Percentiles rank a stretch among this genome's conserved stretches.
Conservation (phyloP, 2,329 filamentous ascomycete genomes). For the Plenodomus lindquistii region DNA sequence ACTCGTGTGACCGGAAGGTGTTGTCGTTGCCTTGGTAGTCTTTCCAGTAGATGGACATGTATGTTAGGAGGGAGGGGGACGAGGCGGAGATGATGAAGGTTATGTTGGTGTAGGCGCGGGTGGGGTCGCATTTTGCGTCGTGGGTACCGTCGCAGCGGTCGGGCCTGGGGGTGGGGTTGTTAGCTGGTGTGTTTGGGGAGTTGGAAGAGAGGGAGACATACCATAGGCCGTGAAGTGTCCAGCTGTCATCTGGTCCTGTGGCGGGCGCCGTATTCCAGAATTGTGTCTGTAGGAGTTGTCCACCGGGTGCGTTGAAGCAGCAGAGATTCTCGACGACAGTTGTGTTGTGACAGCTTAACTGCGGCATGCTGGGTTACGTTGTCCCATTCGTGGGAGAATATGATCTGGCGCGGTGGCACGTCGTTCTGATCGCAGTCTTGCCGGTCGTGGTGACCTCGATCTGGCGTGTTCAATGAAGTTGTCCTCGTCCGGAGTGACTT, state of each 20-base stretch:
- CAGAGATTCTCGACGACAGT: conserved; percentile 66
- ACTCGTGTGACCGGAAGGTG: conserved; percentile 71
- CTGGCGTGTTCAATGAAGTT: too few relatives aligned
- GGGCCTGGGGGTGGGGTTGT: conserved; percentile 38
- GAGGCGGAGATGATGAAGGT: conserved; percentile 61
- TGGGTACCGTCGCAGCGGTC: conserved; percentile 70
- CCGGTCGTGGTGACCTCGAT: too few relatives aligned
- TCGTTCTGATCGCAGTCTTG: too few relatives aligned
- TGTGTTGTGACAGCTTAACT: conserved; percentile 67
- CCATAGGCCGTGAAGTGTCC: conserved; percentile 76
- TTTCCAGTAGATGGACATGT: conserved; percentile 75
- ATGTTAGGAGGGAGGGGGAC: conserved; percentile 61
- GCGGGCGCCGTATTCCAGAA: conserved; percentile 74
- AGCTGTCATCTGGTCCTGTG: conserved; percentile 68
- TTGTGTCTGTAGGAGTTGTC: conserved; percentile 73
- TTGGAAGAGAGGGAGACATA: conserved; percentile 29
- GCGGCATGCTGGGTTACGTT: too few relatives aligned
- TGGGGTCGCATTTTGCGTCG: conserved; percentile 66
- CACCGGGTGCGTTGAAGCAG: conserved; percentile 74
- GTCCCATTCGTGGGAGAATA: too few relatives aligned
- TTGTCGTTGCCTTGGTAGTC: conserved; percentile 67
- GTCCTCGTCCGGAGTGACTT: too few relatives aligned
- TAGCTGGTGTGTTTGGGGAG: not conserved
- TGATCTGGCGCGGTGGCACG: too few relatives aligned
- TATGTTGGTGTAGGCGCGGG: conserved; percentile 68